Conservation (phyloP, 768 basidiomycete species). For the Guyanaporus albipodus region DNA sequence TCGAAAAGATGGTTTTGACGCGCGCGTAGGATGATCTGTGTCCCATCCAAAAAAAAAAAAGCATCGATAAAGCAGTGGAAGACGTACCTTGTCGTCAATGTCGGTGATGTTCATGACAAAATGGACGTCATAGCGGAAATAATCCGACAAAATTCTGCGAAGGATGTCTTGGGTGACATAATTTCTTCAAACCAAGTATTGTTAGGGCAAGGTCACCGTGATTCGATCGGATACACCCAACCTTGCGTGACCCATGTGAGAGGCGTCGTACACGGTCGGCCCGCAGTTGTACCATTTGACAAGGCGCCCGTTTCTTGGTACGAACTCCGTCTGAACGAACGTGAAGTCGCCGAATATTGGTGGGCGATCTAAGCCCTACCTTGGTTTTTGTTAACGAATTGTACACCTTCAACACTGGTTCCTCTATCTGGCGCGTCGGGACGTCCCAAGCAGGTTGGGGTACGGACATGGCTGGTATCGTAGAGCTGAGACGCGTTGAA, state of each 20-base stretch:
- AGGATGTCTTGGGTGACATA: slow-evolving; percentile 46
- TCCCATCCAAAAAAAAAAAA: slow-evolving; percentile 1
- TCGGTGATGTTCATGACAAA: slow-evolving; percentile 99
- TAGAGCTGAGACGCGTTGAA: slow-evolving; percentile 4
- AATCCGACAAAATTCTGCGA: slow-evolving; percentile 82
- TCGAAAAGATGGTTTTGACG: slow-evolving; percentile 75
- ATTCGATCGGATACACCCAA: slow-evolving; percentile 28
- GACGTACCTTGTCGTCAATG: slow-evolving; percentile 92
- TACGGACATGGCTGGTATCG: slow-evolving; percentile 42
- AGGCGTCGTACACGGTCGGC: slow-evolving; percentile 96
- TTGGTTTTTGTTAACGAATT: slow-evolving; percentile 92
- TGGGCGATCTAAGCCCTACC: slow-evolving; percentile 42
- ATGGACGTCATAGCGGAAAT: slow-evolving; percentile 96
- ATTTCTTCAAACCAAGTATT: slow-evolving; percentile 55
- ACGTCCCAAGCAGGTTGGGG: slow-evolving; percentile 54
- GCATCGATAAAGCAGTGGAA: too few species aligned
- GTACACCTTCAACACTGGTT: slow-evolving; percentile 67
- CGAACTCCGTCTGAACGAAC: slow-evolving; percentile 64
- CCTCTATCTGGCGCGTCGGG: slow-evolving; percentile 37
- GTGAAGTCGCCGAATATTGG: slow-evolving; percentile 8
- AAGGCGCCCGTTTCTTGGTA: slow-evolving; percentile 60
- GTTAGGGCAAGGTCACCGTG: not conserved
- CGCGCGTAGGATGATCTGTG: slow-evolving; percentile 88
- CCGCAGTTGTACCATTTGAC: slow-evolving; percentile 99
- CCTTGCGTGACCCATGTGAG: slow-evolving; percentile 99